phyloP scores from a whole-genome alignment of 1,284 basidiomycete species.

The Entoloma clypeatum region DNA sequence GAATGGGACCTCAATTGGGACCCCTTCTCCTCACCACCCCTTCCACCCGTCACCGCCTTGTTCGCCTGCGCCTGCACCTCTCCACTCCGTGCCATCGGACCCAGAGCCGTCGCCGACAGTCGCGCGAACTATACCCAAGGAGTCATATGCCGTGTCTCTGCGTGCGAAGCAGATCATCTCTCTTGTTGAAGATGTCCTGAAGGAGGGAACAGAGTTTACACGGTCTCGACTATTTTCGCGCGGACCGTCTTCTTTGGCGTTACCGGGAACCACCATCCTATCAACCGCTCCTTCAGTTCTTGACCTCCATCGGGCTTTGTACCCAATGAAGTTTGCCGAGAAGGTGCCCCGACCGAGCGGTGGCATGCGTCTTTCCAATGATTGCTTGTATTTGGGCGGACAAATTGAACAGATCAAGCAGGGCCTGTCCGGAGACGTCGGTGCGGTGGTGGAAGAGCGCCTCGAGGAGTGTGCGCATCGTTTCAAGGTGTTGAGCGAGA shows the following conservation, averaged over 20 bases:
- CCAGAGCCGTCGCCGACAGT: slow-evolving; percentile 16
- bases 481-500: slow-evolving; percentile 53
- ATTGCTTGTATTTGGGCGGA: slow-evolving; percentile 68
- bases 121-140: slow-evolving; percentile 31
- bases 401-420: slow-evolving; percentile 41
- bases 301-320: slow-evolving; percentile 80
- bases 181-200: slow-evolving; percentile 54
- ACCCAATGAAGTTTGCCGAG: slow-evolving; percentile 65
- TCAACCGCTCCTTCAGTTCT: slow-evolving; percentile 66
- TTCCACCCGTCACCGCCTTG: slow-evolving; percentile 19
- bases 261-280: slow-evolving; percentile 51
- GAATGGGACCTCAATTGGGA: slow-evolving; percentile 27
- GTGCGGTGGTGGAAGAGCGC: slow-evolving; percentile 38
- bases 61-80: slow-evolving; percentile 18
- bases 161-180: slow-evolving; percentile 54
- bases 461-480: slow-evolving; percentile 47
- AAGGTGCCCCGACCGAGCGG: slow-evolving; percentile 55
- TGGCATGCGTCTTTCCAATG: slow-evolving; percentile 83
- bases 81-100: slow-evolving; percentile 6
- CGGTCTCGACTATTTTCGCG: slow-evolving; percentile 49
- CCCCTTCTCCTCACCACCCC: slow-evolving; percentile 15
- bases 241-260: slow-evolving; percentile 24
- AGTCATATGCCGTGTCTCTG: slow-evolving; percentile 56
- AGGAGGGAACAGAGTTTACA: slow-evolving; percentile 55
- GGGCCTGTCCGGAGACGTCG: slow-evolving; percentile 20